Conservation (phyloP, 495 filamentous ascomycete species). For the Elasticomyces elasticus region DNA sequence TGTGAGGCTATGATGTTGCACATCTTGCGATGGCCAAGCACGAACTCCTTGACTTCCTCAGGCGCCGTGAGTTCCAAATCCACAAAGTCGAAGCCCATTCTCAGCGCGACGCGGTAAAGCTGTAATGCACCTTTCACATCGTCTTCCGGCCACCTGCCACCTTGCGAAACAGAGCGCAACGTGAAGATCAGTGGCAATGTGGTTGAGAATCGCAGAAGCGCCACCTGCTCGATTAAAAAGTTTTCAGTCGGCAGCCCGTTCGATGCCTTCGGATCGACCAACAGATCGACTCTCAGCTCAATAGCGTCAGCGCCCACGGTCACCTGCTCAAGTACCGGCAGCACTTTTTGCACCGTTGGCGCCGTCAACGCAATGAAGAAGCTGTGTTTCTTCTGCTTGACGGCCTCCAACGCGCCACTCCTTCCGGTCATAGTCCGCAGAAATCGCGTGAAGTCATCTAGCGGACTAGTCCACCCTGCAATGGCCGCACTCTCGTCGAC, state of each 20-base stretch:
- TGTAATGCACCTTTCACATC: conserved; percentile 55
- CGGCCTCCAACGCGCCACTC: conserved; percentile 49
- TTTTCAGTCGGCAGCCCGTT: conserved; percentile 55
- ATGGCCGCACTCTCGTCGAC: conserved; percentile 35
- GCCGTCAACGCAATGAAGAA: conserved; percentile 91
- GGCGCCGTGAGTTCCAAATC: conserved; percentile 89
- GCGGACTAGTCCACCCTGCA: conserved; percentile 50
- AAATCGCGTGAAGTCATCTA: conserved; percentile 73
- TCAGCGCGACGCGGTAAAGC: conserved; percentile 68
- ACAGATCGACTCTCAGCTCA: conserved; percentile 84
- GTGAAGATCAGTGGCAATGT: conserved; percentile 90
- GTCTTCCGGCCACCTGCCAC: conserved; percentile 77
- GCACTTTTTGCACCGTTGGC: conserved; percentile 54
- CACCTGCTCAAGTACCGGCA: conserved; percentile 57
- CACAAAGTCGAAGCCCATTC: conserved; percentile 80
- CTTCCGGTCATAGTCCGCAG: conserved; percentile 62
- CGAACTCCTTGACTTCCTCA: conserved; percentile 53
- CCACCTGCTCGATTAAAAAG: conserved; percentile 71
- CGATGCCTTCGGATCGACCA: conserved; percentile 58
- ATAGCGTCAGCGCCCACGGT: conserved; percentile 86
- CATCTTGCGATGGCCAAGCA: conserved; percentile 45
- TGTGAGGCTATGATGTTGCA: conserved; percentile 89
- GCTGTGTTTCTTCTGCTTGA: conserved; percentile 62
- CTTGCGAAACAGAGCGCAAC: conserved; percentile 74
- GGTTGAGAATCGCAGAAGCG: conserved; percentile 63